These are phyloP conservation scores for Pseudonitzschia multistriata DNA, from an alignment of 108 stramenopile genomes.

Conservation along the genomic window DNA sequence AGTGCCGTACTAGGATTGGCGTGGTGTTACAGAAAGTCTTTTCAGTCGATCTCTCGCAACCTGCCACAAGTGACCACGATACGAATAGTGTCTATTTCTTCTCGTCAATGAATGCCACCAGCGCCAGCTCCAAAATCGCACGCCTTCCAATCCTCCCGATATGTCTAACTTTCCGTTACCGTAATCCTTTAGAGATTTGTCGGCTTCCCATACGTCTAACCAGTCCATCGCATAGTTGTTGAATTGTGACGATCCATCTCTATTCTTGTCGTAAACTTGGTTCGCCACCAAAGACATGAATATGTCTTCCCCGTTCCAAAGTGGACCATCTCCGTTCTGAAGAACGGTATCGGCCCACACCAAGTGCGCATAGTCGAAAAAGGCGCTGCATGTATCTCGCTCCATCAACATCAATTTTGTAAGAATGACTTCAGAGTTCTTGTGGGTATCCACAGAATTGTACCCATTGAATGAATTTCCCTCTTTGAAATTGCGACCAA, in stretches of 20 bases:
- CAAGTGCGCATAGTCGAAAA: constrained; percentile 40
- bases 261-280: constrained; percentile 33
- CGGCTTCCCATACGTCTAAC: constrained; percentile 39
- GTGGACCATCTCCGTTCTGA: constrained; percentile 34
- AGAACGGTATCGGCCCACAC: constrained; percentile 33
- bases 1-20: not conserved
- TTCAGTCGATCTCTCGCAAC: constrained; percentile 29
- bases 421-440: constrained; percentile 35
- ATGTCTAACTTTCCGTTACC: constrained; percentile 34
- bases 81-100: constrained; percentile 38
- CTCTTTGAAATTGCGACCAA: constrained; percentile 21
- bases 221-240: constrained; percentile 43
- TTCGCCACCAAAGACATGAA: constrained; percentile 49
- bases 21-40: not conserved
- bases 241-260: not conserved
- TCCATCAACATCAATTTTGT: constrained; percentile 55
- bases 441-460: constrained; percentile 18
- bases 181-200: constrained; percentile 40
- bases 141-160: constrained; percentile 35
- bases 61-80: constrained; percentile 38
- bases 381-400: constrained; percentile 30
- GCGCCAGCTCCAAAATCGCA: constrained; percentile 33
- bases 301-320: constrained; percentile 56
- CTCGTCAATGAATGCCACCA: constrained; percentile 31
- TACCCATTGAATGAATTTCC: constrained; percentile 41